These are phyloP conservation scores for Colletotrichum noveboracense DNA, from an alignment of 2,329 filamentous ascomycete genomes.

Conservation along the genomic window DNA sequence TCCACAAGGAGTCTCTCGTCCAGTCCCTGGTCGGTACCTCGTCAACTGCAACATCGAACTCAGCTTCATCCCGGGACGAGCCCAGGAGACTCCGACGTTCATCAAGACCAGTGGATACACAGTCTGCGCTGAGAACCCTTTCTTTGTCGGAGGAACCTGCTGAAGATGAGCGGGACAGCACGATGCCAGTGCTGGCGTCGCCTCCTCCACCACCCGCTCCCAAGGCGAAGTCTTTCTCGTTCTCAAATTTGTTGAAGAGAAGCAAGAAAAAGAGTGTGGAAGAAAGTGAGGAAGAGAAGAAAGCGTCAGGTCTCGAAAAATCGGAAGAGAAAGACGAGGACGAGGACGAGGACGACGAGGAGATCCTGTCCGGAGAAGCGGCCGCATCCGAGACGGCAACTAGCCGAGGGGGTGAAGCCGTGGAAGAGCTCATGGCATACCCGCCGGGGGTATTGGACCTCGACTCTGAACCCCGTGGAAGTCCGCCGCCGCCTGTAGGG, in stretches of 20 bases:
- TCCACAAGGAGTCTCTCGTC: background rate
- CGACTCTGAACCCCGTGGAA: background rate
- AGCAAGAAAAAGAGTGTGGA: background rate
- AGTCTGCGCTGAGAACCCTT: background rate
- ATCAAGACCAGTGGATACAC: background rate
- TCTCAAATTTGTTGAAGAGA: background rate
- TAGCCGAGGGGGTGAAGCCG: background rate
- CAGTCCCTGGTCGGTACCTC: background rate
- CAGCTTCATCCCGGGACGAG: background rate
- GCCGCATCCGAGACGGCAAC: background rate
- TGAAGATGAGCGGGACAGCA: background rate
- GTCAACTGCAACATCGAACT: background rate
- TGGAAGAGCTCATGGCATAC: background rate
- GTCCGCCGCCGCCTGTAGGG: background rate
- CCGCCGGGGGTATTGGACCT: background rate
- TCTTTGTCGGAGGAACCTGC: background rate
- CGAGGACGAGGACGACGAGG: background rate
- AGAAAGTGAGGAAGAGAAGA: background rate
- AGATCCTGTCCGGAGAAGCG: accelerated
- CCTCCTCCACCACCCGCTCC: background rate
- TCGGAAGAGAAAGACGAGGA: no score
- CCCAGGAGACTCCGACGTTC: accelerated
- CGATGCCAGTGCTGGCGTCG: background rate
- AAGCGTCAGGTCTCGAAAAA: accelerated
- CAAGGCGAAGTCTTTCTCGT: background rate